Evolutionary conservation across 371 early-diverging fungal species (phyloP).

Genomic region (Paramicrosporidium saccamoebae): DNA sequence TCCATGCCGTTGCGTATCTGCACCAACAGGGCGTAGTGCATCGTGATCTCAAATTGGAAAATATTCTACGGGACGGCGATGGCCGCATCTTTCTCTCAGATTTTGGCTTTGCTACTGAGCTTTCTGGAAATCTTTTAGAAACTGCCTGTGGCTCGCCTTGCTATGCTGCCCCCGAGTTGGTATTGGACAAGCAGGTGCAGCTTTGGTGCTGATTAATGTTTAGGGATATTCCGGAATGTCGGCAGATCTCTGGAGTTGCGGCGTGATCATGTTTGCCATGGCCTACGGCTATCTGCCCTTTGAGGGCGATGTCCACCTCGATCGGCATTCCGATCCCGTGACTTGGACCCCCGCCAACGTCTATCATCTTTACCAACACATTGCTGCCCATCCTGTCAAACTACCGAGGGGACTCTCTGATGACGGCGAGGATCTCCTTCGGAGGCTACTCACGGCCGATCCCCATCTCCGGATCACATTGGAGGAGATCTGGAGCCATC

Average conservation of each 20-base stretch:
- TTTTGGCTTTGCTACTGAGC: conserved; percentile 93
- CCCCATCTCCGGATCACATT: too few species aligned
- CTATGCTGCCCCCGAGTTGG: conserved; percentile 90
- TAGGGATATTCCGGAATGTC: conserved; percentile 89
- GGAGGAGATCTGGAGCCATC: too few species aligned
- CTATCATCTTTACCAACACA: conserved; percentile 77
- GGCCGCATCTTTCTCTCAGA: conserved; percentile 79
- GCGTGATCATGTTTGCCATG: conserved; percentile 86
- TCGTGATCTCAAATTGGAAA: conserved; percentile 83
- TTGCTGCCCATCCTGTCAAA: too few species aligned
- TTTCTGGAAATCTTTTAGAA: conserved; percentile 32
- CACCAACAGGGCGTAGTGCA: conserved; percentile 67
- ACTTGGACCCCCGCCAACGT: too few species aligned
- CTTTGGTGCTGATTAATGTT: too few species aligned
- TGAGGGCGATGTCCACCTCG: conserved; percentile 92
- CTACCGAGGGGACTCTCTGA: too few species aligned
- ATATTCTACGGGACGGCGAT: conserved; percentile 43
- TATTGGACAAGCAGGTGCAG: conserved; percentile 63
- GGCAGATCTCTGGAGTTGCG: conserved; percentile 63
- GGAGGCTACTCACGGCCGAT: too few species aligned
- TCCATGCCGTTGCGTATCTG: conserved; percentile 53
- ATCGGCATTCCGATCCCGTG: too few species aligned
- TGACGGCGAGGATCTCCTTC: too few species aligned
- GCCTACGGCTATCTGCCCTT: conserved; percentile 89
- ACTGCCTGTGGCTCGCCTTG: conserved; percentile 87